Evolutionary conservation across 2,329 filamentous ascomycete species (phyloP), one percentile per base, ranked within the genome.

Genomic region (Beauveria scarabaeidicola): DNA sequence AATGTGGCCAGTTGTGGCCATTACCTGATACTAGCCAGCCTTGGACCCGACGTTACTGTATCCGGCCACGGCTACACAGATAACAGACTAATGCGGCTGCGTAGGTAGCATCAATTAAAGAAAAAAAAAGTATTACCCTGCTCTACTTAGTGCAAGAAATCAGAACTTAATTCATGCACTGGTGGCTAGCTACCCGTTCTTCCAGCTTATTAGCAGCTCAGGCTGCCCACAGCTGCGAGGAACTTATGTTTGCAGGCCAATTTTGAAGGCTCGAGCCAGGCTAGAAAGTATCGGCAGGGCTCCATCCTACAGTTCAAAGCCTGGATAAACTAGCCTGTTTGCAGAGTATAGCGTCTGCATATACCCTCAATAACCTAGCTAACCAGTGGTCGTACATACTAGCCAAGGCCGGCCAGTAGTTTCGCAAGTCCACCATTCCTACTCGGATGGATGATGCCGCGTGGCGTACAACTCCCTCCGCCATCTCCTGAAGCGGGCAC

Each of bases 391-490:
- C 10, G 29, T 4, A 32, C 29, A 10, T 32, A 13, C 29, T 32
- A 32, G 29, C 29, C 29, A 32, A 32, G 11, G 38, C 25, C 36
- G n/a, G 32, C 27, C 25, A 41, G 46, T 58, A 43, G 17, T 17
- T 19, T 32, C n/a, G 56, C 47, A 19, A 40, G 17, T 15, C 32
- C 6, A 19, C 58, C 43, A 47, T 32, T 54, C 51, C 41, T 43
- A 17, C 41, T 60, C 58, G 58, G 58, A 54, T 55, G 13, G 19
- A 43, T 11, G 13, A 41, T 60, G 58, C 58, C 58, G 58, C 38
- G 58, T 60, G 58, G 58, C 58, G 50, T 36, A 29, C 41, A 40
- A 4, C 25, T 40, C 41, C 13, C 57, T 50, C 50, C 48, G 47
- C 47, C 57, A 38, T 29, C 17, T 13, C 29, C 41, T 43, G 2